Base-by-base conservation (phyloP, 176 grass and related monocot species). In the Oryza meyeriana region DNA sequence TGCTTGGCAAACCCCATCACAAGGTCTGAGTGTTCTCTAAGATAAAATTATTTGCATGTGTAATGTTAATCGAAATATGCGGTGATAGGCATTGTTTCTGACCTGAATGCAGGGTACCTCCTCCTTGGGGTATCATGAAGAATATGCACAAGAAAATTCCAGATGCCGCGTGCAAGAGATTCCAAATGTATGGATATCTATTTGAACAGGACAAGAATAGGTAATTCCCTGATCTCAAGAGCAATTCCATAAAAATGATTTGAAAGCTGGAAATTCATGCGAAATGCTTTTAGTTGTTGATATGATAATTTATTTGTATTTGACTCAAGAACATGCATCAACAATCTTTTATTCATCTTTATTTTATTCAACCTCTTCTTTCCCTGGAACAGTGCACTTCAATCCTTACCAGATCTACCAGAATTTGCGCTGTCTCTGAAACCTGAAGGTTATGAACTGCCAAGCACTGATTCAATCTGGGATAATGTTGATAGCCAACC, bases 111-210 rank as follows among this genome's bases (percentile, higher is more conserved):
- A 98, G 96, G 83, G 88, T 91, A 26, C 96, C 93, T 70, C 89
- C 88, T 44, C 42, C 93, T 42, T 98, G 93, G 96, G 96, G 93
- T 61, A 86, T 99, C 45, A 95, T 95, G 96, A 99, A 91, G 69
- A 92, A 93, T 61, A 91, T 99, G 85, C 88, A 91, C 57, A 93
- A 90, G 77, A 98, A 95, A 92, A 94, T 95, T 76, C 96, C 96
- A 62, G 91, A 95, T 88, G 83, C 90, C 1, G 89, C 87, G 1
- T 61, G 76, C 68, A 98, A 91, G 73, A 95, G 92, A 83, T 93
- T 86, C 22, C 90, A 99, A 76, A 91, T 90, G 69, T 90, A 99
- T 3, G 78, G 89, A 11, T 81, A 92, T 87, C 91, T 95, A 61
- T 85, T 99, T 66, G 91, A 95, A 55, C 82, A 93, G 85, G 80